Percentiles rank a stretch among this genome's conserved stretches.
Evolutionary conservation across 805 yeast genomes (phyloP).

Genomic region (Brettanomyces bruxellensis): DNA sequence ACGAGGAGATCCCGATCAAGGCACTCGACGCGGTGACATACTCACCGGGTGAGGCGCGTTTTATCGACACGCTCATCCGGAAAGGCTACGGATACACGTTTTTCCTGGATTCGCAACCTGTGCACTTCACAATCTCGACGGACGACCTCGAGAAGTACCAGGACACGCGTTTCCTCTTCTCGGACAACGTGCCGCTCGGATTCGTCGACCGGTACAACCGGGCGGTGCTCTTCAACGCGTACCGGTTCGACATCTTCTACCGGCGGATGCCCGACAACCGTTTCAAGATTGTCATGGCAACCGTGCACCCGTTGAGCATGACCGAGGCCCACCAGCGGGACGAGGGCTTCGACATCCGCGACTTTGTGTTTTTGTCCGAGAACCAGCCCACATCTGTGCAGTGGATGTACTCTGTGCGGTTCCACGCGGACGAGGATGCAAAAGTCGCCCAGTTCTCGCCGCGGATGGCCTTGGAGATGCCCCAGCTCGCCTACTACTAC

Average conservation of each 20-base stretch:
- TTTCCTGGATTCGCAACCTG: not conserved
- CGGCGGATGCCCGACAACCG: not conserved
- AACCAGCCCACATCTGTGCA: not conserved
- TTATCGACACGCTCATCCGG: slow-evolving; percentile 3
- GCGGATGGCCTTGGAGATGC: slow-evolving; percentile 1
- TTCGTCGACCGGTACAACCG: slow-evolving; percentile 1
- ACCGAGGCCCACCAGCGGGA: not conserved
- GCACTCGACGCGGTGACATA: not conserved
- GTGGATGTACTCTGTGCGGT: not conserved
- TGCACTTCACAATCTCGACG: not conserved
- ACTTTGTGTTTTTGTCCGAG: not conserved
- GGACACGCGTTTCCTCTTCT: not conserved
- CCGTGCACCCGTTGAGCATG: slow-evolving; percentile 1
- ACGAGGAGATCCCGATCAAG: not conserved
- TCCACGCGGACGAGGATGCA: slow-evolving; percentile 1
- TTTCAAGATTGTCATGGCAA: not conserved
- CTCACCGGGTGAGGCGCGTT: not conserved
- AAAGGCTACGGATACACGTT: slow-evolving; percentile 1
- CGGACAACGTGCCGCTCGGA: slow-evolving; percentile 2
- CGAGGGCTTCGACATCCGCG: not conserved
- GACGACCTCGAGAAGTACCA: not conserved
- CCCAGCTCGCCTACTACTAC: not conserved
- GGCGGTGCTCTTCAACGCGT: slow-evolving; percentile 1
- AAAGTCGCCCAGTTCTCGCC: slow-evolving; percentile 1
- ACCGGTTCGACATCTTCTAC: slow-evolving; percentile 1